phyloP scores from a whole-genome alignment of 805 yeast genomes.

The Saturnispora kantuleensis region DNA sequence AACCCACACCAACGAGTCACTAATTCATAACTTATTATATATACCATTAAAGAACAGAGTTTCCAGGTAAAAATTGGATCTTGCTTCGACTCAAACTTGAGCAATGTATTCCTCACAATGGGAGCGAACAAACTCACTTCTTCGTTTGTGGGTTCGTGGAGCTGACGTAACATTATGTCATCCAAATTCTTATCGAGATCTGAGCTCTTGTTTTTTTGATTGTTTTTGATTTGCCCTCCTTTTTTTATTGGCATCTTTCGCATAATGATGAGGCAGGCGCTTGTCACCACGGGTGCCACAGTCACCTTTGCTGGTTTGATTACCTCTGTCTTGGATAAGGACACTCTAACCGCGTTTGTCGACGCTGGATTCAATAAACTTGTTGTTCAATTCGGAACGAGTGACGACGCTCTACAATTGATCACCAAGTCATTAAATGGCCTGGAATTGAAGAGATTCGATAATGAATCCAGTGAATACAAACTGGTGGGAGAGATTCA shows the following conservation, averaged over 20 bases:
- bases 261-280: conserved; percentile 17
- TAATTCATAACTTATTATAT: too few relatives aligned
- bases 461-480: neutral
- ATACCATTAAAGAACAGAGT: too few relatives aligned
- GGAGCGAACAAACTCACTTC: neutral
- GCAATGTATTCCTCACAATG: too few relatives aligned
- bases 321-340: conserved; percentile 27
- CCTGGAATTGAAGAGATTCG: neutral
- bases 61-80: too few relatives aligned
- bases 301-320: conserved; percentile 64
- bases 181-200: too few relatives aligned
- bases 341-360: conserved; percentile 30
- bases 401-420: conserved; percentile 8
- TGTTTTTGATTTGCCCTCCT: neutral
- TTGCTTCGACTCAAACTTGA: too few relatives aligned
- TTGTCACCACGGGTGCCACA: conserved; percentile 88
- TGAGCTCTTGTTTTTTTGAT: neutral
- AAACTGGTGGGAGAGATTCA: neutral
- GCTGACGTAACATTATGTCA: too few relatives aligned
- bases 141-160: too few relatives aligned
- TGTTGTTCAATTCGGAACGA: conserved; percentile 50
- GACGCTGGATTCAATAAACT: conserved; percentile 31
- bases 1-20: neutral
- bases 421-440: neutral
- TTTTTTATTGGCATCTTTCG: neutral